phyloP scores from a whole-genome alignment of 2,329 filamentous ascomycete genomes.

The Chrysoporthe puriensis region DNA sequence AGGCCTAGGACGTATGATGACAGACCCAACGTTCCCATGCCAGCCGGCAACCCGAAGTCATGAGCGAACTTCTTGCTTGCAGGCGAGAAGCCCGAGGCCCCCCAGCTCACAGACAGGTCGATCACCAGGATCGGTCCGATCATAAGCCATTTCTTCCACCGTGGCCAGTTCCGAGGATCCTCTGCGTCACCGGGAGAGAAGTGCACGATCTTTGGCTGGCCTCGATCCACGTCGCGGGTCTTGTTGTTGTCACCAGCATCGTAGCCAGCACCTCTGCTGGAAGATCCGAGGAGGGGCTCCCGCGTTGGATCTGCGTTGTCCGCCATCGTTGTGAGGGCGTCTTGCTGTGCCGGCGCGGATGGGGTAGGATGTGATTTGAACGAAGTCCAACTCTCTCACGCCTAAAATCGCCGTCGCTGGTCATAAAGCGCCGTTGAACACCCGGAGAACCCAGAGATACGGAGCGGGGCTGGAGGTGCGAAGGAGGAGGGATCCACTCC shows the following conservation, averaged over 20 bases:
- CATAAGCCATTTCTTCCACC: constrained; percentile 41
- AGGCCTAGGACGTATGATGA: constrained; percentile 51
- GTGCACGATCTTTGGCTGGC: constrained; percentile 20
- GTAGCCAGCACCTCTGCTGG: constrained; percentile 2
- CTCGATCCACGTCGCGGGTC: neutral
- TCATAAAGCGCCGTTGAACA: neutral
- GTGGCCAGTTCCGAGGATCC: constrained; percentile 40
- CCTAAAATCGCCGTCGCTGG: no score
- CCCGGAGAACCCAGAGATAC: neutral
- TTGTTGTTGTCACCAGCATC: neutral
- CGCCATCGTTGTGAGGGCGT: constrained; percentile 4
- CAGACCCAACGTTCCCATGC: constrained; percentile 48
- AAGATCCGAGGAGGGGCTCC: constrained; percentile 18
- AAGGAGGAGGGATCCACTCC: neutral
- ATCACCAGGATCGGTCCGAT: constrained; percentile 37
- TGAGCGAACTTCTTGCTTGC: constrained; percentile 44
- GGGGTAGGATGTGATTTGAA: neutral
- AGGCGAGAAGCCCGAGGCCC: constrained; percentile 52
- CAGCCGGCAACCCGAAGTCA: constrained; percentile 44
- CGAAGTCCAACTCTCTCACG: neutral
- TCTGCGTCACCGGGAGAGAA: constrained; percentile 31
- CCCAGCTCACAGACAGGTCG: constrained; percentile 44
- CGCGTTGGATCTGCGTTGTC: neutral
- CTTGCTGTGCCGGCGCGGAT: neutral
- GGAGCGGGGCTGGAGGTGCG: neutral